Percentiles rank a stretch among this genome's conserved stretches.
phyloP scores from a whole-genome alignment of 441 rosid species.

The Pelargonium citronellum region DNA sequence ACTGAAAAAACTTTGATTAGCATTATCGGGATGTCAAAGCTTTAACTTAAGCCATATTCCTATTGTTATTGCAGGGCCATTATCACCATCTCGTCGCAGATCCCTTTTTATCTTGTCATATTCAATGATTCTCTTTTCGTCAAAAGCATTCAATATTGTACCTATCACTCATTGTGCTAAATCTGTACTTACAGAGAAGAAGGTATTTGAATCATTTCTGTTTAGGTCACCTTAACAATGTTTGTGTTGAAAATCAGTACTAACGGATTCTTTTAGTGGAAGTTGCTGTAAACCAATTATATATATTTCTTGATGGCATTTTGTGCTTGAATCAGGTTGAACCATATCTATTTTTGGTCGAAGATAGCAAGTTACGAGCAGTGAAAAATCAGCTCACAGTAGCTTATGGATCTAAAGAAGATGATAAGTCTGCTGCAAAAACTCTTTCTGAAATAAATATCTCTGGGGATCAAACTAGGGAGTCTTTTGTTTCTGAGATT shows the following conservation, averaged over 20 bases:
- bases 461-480: conserved; percentile 51
- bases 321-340: conserved; percentile 54
- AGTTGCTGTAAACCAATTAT: neutral
- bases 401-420: conserved; percentile 66
- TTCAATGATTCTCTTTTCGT: conserved; percentile 80
- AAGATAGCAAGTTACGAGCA: conserved; percentile 66
- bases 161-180: conserved; percentile 50
- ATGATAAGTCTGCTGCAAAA: conserved; percentile 55
- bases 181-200: conserved; percentile 47
- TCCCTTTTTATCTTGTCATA: conserved; percentile 77
- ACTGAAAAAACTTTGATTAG: neutral
- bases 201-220: conserved; percentile 34
- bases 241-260: conserved; percentile 10
- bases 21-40: conserved; percentile 7
- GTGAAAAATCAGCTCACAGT: conserved; percentile 24
- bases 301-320: conserved; percentile 16
- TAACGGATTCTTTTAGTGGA: neutral
- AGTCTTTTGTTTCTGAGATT: conserved; percentile 60
- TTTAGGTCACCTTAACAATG: conserved; percentile 12
- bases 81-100: conserved; percentile 69
- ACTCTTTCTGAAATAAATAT: conserved; percentile 51
- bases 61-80: conserved; percentile 47
- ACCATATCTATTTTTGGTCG: conserved; percentile 71
- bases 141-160: conserved; percentile 58
- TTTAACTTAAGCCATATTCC: conserved; percentile 11